Evolutionary conservation across 2,329 filamentous ascomycete genomes (phyloP), one percentile per base, ranked within the genome.

Genomic region (Venturia aucupariae): DNA sequence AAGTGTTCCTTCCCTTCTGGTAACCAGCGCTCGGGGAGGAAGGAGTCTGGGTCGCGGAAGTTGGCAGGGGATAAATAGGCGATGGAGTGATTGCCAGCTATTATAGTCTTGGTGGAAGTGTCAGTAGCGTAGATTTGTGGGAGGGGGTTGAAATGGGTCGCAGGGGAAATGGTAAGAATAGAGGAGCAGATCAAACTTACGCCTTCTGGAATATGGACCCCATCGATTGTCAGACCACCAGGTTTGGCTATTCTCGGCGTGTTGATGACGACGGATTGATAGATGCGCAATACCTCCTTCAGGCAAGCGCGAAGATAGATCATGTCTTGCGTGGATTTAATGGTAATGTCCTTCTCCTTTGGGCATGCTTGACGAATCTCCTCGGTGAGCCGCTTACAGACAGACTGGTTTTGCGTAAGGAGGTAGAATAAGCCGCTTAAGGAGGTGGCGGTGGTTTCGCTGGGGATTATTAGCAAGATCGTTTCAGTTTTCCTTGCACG

Each of bases 171-270:
- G n/a, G 8, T n/a, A 24, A 46, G 5, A 46, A 5, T 2, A 19
- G 41, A 19, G 15, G 41, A 19, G 44, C 10, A n/a, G n/a, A 46
- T n/a, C n/a, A n/a, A 24, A 62, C 60, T 35, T 35, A 46, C 35
- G 10, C 38, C 30, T 8, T 30, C 62, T 1, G 39, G 32, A 51
- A 66, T 54, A 17, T 39, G 66, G 17, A 41, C 4, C 4, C 65
- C 65, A 30, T 66, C 65, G 32, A 66, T 65, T 30, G n/a, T 39
- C 15, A 51, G 6, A 42, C 65, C 65, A n/a, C 65, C 65, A 15
- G 38, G 38, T 4, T 64, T 64, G 35, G 59, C 62, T 6, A 48
- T 51, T 7, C 77, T 72, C 22, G 76, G 69, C 24, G 78, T 71
- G 11, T 77, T 76, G 27, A 73, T 63, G 13, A 38, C 30, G 4